Conservation (phyloP, 2,329 filamentous ascomycete species). For the Alternaria solani region DNA sequence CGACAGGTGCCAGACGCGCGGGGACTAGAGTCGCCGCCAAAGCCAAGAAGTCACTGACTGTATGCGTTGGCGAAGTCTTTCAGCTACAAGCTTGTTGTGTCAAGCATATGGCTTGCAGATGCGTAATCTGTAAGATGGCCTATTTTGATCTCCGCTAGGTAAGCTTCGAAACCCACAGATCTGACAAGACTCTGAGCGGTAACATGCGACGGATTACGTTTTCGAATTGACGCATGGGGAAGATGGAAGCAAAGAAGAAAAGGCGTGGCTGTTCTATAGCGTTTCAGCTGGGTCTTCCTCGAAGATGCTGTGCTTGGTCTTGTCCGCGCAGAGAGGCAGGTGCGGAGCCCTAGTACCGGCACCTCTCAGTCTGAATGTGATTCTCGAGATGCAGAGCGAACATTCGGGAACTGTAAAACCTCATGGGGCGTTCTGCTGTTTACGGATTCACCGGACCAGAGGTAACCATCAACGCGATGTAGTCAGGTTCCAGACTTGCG, state of each 20-base stretch:
- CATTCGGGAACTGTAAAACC: background rate
- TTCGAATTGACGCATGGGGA: constrained; percentile 4
- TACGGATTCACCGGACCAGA: background rate
- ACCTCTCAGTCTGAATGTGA: background rate
- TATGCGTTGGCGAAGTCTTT: background rate
- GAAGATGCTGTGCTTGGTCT: constrained; percentile 3
- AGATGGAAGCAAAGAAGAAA: constrained; percentile 17
- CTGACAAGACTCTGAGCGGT: constrained; percentile 8
- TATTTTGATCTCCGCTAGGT: constrained; percentile 3
- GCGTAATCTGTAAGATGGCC: constrained; percentile 1
- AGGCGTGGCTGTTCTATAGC: constrained; percentile 29
- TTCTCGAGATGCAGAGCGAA: background rate
- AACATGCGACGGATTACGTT: background rate
- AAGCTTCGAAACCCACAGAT: constrained; percentile 10
- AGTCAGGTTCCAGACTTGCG: constrained; percentile 1
- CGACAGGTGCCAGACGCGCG: background rate
- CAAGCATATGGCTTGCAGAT: constrained; percentile 1
- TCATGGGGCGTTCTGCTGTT: background rate
- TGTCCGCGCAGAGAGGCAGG: constrained; percentile 1
- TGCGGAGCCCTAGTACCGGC: background rate
- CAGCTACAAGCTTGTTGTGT: constrained; percentile 2
- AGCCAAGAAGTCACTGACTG: background rate
- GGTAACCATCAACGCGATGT: background rate
- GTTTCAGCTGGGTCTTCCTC: constrained; percentile 21
- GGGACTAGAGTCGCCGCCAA: background rate